Percentiles rank a stretch among this genome's conserved stretches.
Conservation (phyloP, 352 stramenopile species). For the Pythium vanterpoolii region DNA sequence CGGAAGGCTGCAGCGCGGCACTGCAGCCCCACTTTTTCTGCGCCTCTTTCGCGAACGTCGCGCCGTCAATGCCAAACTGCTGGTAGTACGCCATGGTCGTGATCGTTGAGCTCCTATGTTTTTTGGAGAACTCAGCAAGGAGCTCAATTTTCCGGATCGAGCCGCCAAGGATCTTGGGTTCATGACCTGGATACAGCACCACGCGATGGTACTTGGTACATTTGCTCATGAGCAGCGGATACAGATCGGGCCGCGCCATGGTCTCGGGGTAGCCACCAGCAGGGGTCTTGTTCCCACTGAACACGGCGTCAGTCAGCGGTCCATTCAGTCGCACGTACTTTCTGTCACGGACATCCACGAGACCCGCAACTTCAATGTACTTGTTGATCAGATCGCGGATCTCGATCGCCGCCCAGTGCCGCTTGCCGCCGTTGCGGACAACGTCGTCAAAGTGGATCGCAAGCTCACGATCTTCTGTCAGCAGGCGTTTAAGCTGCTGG, state of each 20-base stretch:
- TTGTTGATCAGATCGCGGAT: conserved; percentile 55
- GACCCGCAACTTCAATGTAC: conserved; percentile 54
- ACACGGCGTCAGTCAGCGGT: conserved; percentile 67
- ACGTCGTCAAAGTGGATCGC: conserved; percentile 22
- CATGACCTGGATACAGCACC: conserved; percentile 65
- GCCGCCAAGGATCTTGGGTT: conserved; percentile 55
- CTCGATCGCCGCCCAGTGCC: conserved; percentile 48
- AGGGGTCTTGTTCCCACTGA: conserved; percentile 50
- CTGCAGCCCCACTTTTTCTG: conserved; percentile 85
- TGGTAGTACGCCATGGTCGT: conserved; percentile 73
- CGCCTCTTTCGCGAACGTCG: conserved; percentile 66
- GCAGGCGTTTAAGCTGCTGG: conserved; percentile 51
- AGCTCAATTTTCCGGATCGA: conserved; percentile 62
- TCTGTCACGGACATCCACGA: conserved; percentile 59
- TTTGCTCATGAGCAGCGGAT: conserved; percentile 51
- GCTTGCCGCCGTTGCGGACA: conserved; percentile 32
- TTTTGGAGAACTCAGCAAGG: conserved; percentile 62
- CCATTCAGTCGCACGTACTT: conserved; percentile 69
- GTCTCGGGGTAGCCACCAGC: conserved; percentile 54
- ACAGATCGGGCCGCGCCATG: conserved; percentile 52
- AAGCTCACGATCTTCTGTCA: conserved; percentile 29
- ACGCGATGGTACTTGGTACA: conserved; percentile 69
- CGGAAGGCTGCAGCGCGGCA: conserved; percentile 40
- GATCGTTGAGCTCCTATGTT: conserved; percentile 65
- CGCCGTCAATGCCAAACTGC: conserved; percentile 75